phyloP scores from a whole-genome alignment of 2,329 filamentous ascomycete genomes.

The Epichloe gansuensis region DNA sequence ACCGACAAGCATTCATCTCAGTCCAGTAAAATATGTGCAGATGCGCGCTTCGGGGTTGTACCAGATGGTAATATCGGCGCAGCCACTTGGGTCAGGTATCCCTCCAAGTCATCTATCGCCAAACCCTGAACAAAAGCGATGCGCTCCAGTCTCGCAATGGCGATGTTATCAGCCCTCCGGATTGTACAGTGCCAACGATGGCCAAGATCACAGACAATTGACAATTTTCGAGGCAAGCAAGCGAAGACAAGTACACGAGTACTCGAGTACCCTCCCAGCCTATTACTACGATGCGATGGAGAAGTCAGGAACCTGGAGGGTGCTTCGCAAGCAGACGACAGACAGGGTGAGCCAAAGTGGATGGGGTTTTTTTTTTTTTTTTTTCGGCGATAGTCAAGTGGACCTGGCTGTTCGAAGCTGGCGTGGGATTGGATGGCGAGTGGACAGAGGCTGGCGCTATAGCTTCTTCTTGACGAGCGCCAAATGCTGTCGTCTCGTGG shows the following conservation, averaged over 20 bases:
- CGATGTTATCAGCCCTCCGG: too few relatives aligned
- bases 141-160: too few relatives aligned
- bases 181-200: too few relatives aligned
- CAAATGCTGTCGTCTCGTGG: neutral
- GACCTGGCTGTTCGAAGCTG: neutral
- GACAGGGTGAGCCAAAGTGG: neutral
- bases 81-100: neutral
- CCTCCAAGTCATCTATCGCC: neutral
- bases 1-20: neutral
- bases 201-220: too few relatives aligned
- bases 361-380: neutral
- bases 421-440: neutral
- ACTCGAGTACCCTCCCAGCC: too few relatives aligned
- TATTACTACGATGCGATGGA: neutral
- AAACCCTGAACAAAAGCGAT: too few relatives aligned
- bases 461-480: neutral
- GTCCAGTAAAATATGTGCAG: neutral
- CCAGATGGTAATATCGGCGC: neutral
- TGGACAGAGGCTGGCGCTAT: neutral
- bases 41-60: neutral
- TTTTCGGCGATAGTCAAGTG: neutral
- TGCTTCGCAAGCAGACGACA: neutral
- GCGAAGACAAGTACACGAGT: too few relatives aligned
- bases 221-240: too few relatives aligned
- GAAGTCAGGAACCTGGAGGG: neutral